Evolutionary conservation across 495 filamentous ascomycete genomes (phyloP).

Genomic region (Aspergillus nanangensis): DNA sequence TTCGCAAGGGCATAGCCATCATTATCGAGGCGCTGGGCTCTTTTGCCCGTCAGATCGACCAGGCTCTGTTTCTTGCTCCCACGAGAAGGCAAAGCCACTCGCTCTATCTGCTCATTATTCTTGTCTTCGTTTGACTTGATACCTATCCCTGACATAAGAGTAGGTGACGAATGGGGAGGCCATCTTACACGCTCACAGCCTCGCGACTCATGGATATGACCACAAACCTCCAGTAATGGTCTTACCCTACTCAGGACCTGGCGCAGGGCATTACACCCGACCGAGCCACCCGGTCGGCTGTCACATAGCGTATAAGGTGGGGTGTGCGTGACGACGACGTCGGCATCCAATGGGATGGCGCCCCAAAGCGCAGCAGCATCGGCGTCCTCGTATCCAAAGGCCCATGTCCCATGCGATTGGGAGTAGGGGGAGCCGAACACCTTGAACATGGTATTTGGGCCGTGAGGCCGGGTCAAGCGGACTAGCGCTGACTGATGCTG

Average conservation of each 20-base stretch:
- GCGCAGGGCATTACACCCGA: constrained; percentile 40
- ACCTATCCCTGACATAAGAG: neutral
- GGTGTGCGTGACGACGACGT: constrained; percentile 47
- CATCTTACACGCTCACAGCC: constrained; percentile 42
- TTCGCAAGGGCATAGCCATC: constrained; percentile 28
- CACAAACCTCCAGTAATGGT: constrained; percentile 42
- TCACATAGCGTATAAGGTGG: constrained; percentile 45
- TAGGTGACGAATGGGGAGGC: constrained; percentile 8
- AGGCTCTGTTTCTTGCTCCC: constrained; percentile 56
- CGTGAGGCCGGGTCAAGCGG: constrained; percentile 49
- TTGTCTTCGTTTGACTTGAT: neutral
- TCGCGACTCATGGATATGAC: constrained; percentile 47
- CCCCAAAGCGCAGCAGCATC: constrained; percentile 48
- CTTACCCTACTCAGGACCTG: constrained; percentile 33
- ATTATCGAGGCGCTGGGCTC: constrained; percentile 36
- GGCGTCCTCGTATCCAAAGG: constrained; percentile 59
- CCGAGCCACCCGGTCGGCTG: constrained; percentile 19
- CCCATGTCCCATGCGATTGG: constrained; percentile 61
- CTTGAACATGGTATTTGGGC: constrained; percentile 63
- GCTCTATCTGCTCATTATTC: constrained; percentile 2
- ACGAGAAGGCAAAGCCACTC: constrained; percentile 19
- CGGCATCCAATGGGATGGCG: constrained; percentile 39
- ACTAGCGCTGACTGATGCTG: constrained; percentile 58
- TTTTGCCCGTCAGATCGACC: constrained; percentile 51
- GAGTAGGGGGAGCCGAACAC: constrained; percentile 75